Evolutionary conservation across 371 early-diverging fungal species (phyloP).

Genomic region (Mucor indicus): DNA sequence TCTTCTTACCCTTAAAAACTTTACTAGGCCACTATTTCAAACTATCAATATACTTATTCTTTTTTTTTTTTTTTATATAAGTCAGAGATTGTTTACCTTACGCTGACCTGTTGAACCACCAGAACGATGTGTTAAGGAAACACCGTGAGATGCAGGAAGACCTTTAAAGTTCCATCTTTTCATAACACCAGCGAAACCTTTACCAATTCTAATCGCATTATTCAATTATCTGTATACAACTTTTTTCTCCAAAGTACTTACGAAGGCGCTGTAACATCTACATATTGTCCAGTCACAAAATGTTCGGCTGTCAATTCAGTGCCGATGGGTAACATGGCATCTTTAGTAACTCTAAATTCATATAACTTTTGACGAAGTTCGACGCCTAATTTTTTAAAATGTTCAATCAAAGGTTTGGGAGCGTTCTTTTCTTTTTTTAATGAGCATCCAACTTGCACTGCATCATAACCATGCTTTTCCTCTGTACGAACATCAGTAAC

Average conservation of each 20-base stretch:
- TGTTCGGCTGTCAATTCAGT: conserved; percentile 80
- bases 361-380: conserved; percentile 72
- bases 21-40: conserved; percentile 77
- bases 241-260: conserved; percentile 32
- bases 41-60: too few species aligned
- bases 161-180: conserved; percentile 95
- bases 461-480: conserved; percentile 63
- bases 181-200: conserved; percentile 97
- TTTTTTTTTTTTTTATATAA: background rate
- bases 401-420: conserved; percentile 69
- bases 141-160: conserved; percentile 92
- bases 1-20: conserved; percentile 96
- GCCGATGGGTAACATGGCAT: conserved; percentile 84
- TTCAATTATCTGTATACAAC: background rate
- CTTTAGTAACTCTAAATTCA: conserved; percentile 84
- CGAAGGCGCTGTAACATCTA: conserved; percentile 86
- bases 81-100: conserved; percentile 44
- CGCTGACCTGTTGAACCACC: conserved; percentile 95
- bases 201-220: conserved; percentile 69
- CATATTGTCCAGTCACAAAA: conserved; percentile 92
- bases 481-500: conserved; percentile 66
- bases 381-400: conserved; percentile 72
- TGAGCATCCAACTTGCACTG: conserved; percentile 82
- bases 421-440: conserved; percentile 60
- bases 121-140: conserved; percentile 87